phyloP scores from a whole-genome alignment of 2,329 filamentous ascomycete species.

The Pleurostoma richardsiae region DNA sequence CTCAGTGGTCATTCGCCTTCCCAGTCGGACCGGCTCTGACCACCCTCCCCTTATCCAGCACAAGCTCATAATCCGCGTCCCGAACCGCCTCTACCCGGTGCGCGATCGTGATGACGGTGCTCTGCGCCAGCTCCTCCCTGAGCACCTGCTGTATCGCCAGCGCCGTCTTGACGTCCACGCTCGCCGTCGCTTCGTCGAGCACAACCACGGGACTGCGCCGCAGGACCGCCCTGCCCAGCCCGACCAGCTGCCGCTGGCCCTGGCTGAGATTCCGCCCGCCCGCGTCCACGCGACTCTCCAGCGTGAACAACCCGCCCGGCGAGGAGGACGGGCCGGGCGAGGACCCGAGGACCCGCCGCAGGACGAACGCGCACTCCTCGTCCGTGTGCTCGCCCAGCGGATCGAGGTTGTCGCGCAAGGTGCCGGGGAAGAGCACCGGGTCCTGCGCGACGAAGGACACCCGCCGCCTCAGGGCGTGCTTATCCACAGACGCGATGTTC shows the following conservation, averaged over 20 bases:
- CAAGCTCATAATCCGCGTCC: conserved; percentile 50
- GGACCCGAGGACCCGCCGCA: conserved; percentile 56
- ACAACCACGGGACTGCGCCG: conserved; percentile 55
- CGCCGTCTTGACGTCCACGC: conserved; percentile 56
- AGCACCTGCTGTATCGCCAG: conserved; percentile 52
- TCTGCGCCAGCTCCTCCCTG: conserved; percentile 45
- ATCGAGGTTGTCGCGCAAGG: conserved; percentile 61
- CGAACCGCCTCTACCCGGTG: conserved; percentile 59
- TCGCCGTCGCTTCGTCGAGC: conserved; percentile 61
- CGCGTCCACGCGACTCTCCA: conserved; percentile 48
- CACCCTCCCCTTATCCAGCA: conserved; percentile 46
- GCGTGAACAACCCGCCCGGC: conserved; percentile 25
- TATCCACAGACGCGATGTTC: conserved; percentile 47
- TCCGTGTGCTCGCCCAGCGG: conserved; percentile 56
- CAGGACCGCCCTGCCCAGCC: conserved; percentile 55
- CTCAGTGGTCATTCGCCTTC: background rate
- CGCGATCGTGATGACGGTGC: conserved; percentile 63
- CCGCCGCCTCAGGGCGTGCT: conserved; percentile 49
- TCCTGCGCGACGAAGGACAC: conserved; percentile 62
- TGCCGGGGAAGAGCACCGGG: conserved; percentile 55
- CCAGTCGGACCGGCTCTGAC: conserved; percentile 37
- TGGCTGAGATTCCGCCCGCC: conserved; percentile 59
- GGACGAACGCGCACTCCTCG: conserved; percentile 40
- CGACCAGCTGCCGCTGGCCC: conserved; percentile 58
- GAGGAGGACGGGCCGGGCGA: conserved; percentile 2